A percentile compares a stretch with the other conserved stretches of the same genome.
These are phyloP conservation scores for Avena atlantica DNA, from an alignment of 176 grass and related monocot genomes.

Conservation along the genomic window DNA sequence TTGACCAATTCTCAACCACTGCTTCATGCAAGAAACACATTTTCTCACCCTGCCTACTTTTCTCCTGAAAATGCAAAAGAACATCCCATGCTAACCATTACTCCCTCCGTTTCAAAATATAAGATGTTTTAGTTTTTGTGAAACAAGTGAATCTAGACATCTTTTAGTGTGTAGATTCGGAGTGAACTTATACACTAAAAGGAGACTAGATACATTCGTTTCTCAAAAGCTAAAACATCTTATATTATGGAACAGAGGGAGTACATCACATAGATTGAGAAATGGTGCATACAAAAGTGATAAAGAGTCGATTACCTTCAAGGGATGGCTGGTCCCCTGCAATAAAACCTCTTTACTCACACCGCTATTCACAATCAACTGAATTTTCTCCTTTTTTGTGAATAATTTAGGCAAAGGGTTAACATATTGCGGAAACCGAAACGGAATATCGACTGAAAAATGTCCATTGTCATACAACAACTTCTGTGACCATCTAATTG, in stretches of 20 bases:
- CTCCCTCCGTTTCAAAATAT: no score
- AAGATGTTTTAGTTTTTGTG: no score
- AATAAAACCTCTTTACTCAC: conserved; percentile 84
- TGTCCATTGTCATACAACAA: conserved; percentile 73
- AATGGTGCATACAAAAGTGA: conserved; percentile 26
- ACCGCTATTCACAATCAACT: conserved; percentile 73
- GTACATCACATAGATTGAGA: neutral
- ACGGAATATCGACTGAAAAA: conserved; percentile 80
- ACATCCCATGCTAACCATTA: conserved; percentile 17
- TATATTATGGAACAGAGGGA: no score
- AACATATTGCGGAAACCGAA: conserved; percentile 77
- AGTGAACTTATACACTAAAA: no score
- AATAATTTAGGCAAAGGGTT: conserved; percentile 86
- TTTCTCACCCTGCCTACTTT: conserved; percentile 61
- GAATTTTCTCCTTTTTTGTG: conserved; percentile 90
- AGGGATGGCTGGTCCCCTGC: conserved; percentile 80
- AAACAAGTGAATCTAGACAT: no score
- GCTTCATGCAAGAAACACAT: conserved; percentile 77
- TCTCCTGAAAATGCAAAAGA: conserved; percentile 66
- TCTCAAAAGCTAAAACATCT: no score
- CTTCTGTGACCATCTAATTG: conserved; percentile 91
- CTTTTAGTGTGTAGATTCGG: no score
- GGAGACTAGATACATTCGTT: no score
- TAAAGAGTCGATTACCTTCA: conserved; percentile 72
- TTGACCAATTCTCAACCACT: conserved; percentile 89